Evolutionary conservation across 2,329 filamentous ascomycete species (phyloP).

Genomic region (Botrytis squamosa): DNA sequence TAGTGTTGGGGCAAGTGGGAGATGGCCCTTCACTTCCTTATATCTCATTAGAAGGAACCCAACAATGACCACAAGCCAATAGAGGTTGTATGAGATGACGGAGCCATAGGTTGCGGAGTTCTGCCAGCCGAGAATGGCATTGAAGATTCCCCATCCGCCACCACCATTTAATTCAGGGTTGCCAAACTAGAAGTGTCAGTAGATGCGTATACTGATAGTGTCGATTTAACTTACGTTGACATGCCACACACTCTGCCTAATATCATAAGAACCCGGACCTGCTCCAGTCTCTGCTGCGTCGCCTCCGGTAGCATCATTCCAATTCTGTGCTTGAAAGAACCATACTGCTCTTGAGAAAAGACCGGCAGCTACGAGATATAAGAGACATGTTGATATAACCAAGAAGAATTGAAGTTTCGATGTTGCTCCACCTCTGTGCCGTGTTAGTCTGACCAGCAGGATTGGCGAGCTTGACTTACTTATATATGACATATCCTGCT

Average conservation of each 20-base stretch:
- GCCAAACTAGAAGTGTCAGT: constrained; percentile 62
- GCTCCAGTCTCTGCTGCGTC: constrained; percentile 61
- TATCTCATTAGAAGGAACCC: constrained; percentile 65
- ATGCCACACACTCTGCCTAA: constrained; percentile 76
- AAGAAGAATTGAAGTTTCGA: constrained; percentile 72
- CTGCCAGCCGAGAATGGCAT: constrained; percentile 80
- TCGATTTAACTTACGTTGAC: constrained; percentile 60
- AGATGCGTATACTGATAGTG: not conserved
- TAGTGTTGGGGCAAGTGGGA: constrained; percentile 37
- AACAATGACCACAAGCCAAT: constrained; percentile 73
- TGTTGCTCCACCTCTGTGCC: constrained; percentile 57
- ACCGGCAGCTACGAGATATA: constrained; percentile 82
- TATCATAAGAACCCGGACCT: constrained; percentile 77
- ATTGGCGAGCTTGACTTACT: constrained; percentile 49
- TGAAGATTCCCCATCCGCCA: constrained; percentile 84
- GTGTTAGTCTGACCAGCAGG: constrained; percentile 21
- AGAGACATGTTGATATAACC: constrained; percentile 75
- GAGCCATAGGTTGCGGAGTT: constrained; percentile 88
- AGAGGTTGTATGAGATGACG: constrained; percentile 82
- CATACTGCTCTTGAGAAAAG: constrained; percentile 77
- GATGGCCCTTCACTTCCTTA: constrained; percentile 57
- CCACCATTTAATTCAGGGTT: constrained; percentile 70
- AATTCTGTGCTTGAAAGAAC: constrained; percentile 69
- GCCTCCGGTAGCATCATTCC: constrained; percentile 49
- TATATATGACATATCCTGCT: constrained; percentile 76